These are phyloP conservation scores for Rhododendron ovatum DNA, from an alignment of 148 eudicot genomes.

Conservation along the genomic window DNA sequence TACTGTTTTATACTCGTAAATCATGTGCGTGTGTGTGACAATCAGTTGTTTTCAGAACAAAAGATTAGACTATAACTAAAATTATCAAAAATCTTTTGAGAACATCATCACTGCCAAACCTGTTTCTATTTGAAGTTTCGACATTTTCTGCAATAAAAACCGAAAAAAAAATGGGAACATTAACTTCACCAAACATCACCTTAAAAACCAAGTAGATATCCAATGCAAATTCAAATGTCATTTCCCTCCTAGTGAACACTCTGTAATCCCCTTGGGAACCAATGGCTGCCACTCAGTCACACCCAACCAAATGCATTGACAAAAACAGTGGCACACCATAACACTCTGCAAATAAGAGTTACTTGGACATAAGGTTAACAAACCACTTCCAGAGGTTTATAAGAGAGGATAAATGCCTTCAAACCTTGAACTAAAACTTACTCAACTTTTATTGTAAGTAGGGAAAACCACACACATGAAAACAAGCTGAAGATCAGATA, in stretches of 20 bases:
- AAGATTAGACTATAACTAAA: too few species aligned
- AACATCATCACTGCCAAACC: too few species aligned
- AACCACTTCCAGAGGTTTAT: too few species aligned
- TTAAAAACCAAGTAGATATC: neutral
- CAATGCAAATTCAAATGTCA: neutral
- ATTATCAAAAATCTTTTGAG: too few species aligned
- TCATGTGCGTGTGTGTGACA: too few species aligned
- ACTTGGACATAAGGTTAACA: too few species aligned
- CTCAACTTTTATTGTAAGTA: neutral
- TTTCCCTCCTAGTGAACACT: neutral
- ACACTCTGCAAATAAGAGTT: neutral
- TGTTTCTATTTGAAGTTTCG: too few species aligned
- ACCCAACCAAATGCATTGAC: neutral
- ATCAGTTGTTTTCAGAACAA: too few species aligned
- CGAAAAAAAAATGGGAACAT: neutral
- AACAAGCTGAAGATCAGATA: neutral
- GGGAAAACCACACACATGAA: neutral
- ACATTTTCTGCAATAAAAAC: neutral
- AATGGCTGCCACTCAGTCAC: neutral
- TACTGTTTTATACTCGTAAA: too few species aligned
- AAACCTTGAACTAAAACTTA: neutral
- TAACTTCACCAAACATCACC: neutral
- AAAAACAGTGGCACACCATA: neutral
- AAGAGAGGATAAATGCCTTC: neutral
- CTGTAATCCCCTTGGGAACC: neutral